Evolutionary conservation across 805 yeast species (phyloP).

Genomic region (Pachysolen tannophilus): DNA sequence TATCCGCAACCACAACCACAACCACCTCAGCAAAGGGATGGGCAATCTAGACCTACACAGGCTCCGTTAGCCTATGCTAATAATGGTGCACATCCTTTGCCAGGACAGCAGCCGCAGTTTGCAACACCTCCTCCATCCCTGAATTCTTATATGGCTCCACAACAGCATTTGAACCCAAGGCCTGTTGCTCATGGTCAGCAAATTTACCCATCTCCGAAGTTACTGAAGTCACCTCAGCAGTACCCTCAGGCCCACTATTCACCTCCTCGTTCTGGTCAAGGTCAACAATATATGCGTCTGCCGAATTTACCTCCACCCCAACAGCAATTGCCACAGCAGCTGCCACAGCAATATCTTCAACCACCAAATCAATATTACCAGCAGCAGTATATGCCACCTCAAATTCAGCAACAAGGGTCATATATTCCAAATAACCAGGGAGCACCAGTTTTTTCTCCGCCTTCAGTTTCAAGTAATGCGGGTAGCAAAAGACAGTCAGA

Average conservation of each 20-base stretch:
- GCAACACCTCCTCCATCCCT: neutral
- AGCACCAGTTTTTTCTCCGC: constrained; percentile 1
- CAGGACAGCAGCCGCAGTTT: neutral
- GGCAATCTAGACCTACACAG: neutral
- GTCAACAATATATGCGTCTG: constrained; percentile 1
- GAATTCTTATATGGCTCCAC: no score
- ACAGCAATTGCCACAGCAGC: neutral
- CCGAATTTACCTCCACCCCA: neutral
- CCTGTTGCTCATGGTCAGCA: neutral
- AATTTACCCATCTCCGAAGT: neutral
- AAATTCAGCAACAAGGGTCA: constrained; percentile 1
- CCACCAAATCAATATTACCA: constrained; percentile 3
- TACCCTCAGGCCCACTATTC: neutral
- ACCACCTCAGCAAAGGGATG: neutral
- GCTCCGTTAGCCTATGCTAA: neutral
- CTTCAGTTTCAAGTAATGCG: no score
- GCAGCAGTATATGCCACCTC: constrained; percentile 2
- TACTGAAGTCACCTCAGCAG: constrained; percentile 1
- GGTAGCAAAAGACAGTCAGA: neutral
- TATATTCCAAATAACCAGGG: constrained; percentile 4
- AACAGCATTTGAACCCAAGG: neutral
- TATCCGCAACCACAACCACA: neutral
- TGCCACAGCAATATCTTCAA: constrained; percentile 2
- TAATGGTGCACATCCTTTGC: constrained; percentile 3
- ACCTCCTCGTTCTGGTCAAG: constrained; percentile 1